These are phyloP conservation scores for Thyridium curvatum DNA, from an alignment of 2,329 filamentous ascomycete genomes.

Conservation along the genomic window DNA sequence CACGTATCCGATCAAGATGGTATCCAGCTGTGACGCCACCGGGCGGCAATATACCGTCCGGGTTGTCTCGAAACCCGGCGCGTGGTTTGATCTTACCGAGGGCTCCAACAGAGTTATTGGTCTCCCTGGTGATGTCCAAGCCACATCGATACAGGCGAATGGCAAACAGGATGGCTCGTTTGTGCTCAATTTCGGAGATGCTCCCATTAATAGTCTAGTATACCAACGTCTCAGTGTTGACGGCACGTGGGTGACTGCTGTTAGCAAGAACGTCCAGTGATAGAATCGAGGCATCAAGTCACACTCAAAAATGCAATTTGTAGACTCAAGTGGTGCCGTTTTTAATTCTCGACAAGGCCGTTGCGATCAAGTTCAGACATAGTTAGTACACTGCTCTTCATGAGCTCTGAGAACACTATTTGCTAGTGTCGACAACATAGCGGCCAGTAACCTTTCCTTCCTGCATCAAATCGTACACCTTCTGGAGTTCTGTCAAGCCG, in stretches of 20 bases:
- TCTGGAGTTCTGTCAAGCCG: slow-evolving; percentile 71
- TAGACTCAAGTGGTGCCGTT: no score
- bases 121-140: slow-evolving; percentile 8
- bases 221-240: slow-evolving; percentile 11
- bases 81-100: slow-evolving; percentile 16
- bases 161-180: slow-evolving; percentile 7
- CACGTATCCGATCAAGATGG: slow-evolving; percentile 20
- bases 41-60: slow-evolving; percentile 10
- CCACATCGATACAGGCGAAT: slow-evolving; percentile 4
- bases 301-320: no score
- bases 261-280: no score
- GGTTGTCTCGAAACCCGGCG: slow-evolving; percentile 12
- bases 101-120: slow-evolving; percentile 16
- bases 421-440: slow-evolving; percentile 71
- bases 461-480: slow-evolving; percentile 73
- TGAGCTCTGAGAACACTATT: no score
- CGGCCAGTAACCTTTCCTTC: slow-evolving; percentile 66
- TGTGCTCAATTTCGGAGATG: slow-evolving; percentile 6
- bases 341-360: no score
- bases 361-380: no score
- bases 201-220: slow-evolving; percentile 6
- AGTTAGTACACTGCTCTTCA: no score
- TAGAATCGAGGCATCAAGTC: no score
- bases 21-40: slow-evolving; percentile 7
- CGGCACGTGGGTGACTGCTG: slow-evolving; percentile 8